Conservation (phyloP, 2,329 filamentous ascomycete species). For the Parastagonospora avenae region DNA sequence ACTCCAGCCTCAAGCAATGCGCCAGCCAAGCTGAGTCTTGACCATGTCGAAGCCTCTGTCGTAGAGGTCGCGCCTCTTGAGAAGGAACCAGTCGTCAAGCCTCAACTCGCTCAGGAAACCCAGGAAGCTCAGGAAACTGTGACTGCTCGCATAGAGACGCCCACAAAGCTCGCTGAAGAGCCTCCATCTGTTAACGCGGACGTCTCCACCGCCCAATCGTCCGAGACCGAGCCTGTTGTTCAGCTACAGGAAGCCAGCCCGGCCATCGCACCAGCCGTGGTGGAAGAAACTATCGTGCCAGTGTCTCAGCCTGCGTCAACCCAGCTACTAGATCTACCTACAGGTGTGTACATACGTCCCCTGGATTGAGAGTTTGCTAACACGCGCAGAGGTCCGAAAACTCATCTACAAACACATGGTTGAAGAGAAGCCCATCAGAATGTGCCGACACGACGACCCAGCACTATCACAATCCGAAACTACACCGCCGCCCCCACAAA, state of each 20-base stretch:
- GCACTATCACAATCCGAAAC: conserved; percentile 6
- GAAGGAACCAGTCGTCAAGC: background rate
- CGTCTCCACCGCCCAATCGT: too few relatives aligned
- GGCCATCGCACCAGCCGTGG: background rate
- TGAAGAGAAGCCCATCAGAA: conserved; percentile 13
- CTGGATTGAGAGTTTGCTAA: background rate
- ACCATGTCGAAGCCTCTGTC: background rate
- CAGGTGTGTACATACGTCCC: conserved; percentile 1
- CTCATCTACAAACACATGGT: conserved; percentile 15
- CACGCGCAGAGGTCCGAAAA: conserved; percentile 11
- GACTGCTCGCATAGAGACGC: too few relatives aligned
- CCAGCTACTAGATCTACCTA: conserved; percentile 9
- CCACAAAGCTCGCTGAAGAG: too few relatives aligned
- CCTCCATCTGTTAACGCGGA: too few relatives aligned
- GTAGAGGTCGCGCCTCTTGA: background rate
- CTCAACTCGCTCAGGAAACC: background rate
- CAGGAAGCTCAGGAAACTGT: background rate
- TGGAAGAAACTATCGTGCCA: background rate
- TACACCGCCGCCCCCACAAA: background rate
- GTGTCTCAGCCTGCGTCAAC: conserved; percentile 6
- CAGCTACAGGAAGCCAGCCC: too few relatives aligned
- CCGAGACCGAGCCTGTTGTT: too few relatives aligned
- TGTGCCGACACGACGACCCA: conserved; percentile 16
- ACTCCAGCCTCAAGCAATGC: background rate
- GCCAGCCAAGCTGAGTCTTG: background rate